Base-by-base conservation (phyloP, 2,329 filamentous ascomycete species). In the Aspergillus tanneri region DNA sequence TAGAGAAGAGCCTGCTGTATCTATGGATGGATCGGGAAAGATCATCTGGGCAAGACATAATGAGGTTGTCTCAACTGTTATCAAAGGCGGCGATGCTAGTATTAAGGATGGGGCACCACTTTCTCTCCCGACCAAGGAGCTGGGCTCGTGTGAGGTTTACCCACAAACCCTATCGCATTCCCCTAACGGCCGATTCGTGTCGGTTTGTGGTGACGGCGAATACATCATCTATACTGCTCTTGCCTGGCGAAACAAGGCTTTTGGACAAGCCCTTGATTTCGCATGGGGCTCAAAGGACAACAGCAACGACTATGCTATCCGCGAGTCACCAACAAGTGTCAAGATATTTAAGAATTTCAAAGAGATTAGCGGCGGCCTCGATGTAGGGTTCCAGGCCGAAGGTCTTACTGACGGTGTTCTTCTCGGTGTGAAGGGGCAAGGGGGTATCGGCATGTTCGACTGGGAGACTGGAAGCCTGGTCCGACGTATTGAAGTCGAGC, bases 181-280 rank as follows among this genome's bases (percentile, higher is more conserved):
- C n/a, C 89, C 93, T 27, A 99, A 99, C 61, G 90, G 90, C 43
- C 84, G 90, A 52, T 93, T 93, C 59, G 88, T 93, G 40, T 87
- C 87, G 14, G 86, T 91, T 2, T 97, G 92, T 58, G 93, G 93
- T 57, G 93, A 99, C 67, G 93, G 93, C 54, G 93, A 99, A 72
- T 99, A 96, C 74, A 97, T 97, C 69, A 96, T 97, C 63, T 97
- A 97, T 76, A 97, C 93, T 22, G 91, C 93, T 47, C 80, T 97
- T 49, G 92, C 92, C 3, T 95, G 95, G 82, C 85, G 93, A 67
- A 97, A 99, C 74, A 96, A 97, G 76, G 90, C 90, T 3, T 99
- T 99, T 64, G 93, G 93, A 18, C 91, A 89, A 32, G 93, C 92
- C 5, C 76, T 97, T 43, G 93, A 99, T 72, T 99, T 99, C 69